Conservation (phyloP, 768 basidiomycete genomes). For the Russula compacta region DNA sequence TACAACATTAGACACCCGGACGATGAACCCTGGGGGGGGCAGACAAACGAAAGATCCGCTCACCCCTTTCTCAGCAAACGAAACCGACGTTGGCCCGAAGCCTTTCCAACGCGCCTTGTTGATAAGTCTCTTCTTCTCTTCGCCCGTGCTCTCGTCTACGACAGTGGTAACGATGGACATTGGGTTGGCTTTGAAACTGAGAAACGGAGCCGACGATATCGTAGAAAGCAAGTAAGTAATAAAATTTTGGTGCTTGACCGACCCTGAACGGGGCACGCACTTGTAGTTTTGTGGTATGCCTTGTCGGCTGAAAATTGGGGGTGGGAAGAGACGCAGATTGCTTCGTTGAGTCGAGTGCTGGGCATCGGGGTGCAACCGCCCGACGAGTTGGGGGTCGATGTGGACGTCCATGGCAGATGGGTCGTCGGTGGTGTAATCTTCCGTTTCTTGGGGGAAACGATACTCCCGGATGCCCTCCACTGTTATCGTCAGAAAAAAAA, state of each 20-base stretch:
- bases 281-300: conserved; percentile 73
- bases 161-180: conserved; percentile 61
- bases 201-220: not conserved
- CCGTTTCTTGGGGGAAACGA: conserved; percentile 54
- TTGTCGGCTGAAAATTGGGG: conserved; percentile 83
- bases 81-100: conserved; percentile 62
- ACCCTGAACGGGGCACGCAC: conserved; percentile 31
- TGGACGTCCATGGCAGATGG: conserved; percentile 29
- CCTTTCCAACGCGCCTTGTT: conserved; percentile 84
- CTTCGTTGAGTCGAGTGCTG: conserved; percentile 31
- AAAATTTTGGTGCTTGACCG: not conserved
- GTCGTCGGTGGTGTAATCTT: conserved; percentile 44
- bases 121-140: conserved; percentile 75
- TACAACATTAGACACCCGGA: conserved; percentile 28
- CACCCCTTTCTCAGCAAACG: conserved; percentile 54
- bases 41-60: conserved; percentile 5
- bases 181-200: conserved; percentile 69
- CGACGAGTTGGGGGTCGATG: conserved; percentile 41
- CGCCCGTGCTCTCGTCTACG: conserved; percentile 66
- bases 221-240: not conserved
- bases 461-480: conserved; percentile 71
- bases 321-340: conserved; percentile 72
- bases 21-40: conserved; percentile 10
- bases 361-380: not conserved
- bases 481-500: conserved; percentile 25